A percentile compares a stretch with the other conserved stretches of the same genome.
Evolutionary conservation across 495 filamentous ascomycete genomes (phyloP).

Genomic region (Talaromyces adpressus): DNA sequence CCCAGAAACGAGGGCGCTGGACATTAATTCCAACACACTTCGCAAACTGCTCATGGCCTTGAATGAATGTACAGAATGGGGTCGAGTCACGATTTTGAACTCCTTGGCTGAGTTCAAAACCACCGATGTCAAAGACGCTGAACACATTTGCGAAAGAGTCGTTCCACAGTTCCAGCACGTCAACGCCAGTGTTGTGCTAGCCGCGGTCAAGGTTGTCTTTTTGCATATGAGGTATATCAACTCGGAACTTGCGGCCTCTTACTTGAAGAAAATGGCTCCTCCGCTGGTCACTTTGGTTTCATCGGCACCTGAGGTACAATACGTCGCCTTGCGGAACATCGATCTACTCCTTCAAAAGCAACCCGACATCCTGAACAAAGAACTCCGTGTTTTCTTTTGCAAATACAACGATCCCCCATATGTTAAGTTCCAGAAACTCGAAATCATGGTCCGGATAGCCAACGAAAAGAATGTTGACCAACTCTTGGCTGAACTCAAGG

Average conservation of each 20-base stretch:
- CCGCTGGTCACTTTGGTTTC: conserved; percentile 93
- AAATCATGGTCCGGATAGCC: conserved; percentile 99
- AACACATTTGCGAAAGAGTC: conserved; percentile 97
- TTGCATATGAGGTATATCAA: conserved; percentile 86
- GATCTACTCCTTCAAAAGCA: conserved; percentile 92
- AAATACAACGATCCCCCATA: conserved; percentile 99
- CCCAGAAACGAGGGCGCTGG: conserved; percentile 80
- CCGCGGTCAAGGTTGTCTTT: conserved; percentile 96
- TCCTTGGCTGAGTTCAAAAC: conserved; percentile 86
- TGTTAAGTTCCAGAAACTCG: conserved; percentile 93
- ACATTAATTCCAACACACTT: conserved; percentile 70
- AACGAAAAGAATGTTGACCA: conserved; percentile 97
- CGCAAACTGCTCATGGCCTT: conserved; percentile 96
- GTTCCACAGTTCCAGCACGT: conserved; percentile 97
- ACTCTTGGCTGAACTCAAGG: conserved; percentile 86
- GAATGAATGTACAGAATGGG: conserved; percentile 99
- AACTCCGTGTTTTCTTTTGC: conserved; percentile 98
- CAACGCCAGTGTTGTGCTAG: conserved; percentile 92
- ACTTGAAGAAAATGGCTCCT: conserved; percentile 97
- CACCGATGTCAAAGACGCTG: conserved; percentile 84
- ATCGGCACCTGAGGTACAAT: conserved; percentile 94
- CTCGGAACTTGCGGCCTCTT: conserved; percentile 68
- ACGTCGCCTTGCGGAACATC: conserved; percentile 93
- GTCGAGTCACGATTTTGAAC: conserved; percentile 87
- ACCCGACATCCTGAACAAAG: conserved; percentile 92